phyloP scores from a whole-genome alignment of 352 stramenopile species.

The Aphanomyces cochlioides region DNA sequence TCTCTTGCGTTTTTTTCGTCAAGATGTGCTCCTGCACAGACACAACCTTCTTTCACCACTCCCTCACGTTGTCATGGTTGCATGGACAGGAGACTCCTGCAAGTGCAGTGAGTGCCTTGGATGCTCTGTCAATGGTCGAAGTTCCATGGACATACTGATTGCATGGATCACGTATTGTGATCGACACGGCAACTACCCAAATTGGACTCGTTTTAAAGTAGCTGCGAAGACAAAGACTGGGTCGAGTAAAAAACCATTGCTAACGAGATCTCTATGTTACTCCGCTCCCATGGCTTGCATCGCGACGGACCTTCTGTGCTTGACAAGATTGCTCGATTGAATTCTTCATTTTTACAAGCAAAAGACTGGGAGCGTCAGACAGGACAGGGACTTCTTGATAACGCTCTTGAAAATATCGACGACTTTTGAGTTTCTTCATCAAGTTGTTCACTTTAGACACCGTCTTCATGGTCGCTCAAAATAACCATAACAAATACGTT shows the following conservation, averaged over 20 bases:
- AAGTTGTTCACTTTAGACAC: neutral
- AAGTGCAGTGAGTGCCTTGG: too few species aligned
- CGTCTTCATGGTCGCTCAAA: neutral
- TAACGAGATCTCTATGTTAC: neutral
- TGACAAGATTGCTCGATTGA: neutral
- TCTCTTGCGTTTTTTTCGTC: too few species aligned
- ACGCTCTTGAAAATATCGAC: neutral
- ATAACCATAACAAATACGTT: neutral
- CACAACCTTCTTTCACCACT: too few species aligned
- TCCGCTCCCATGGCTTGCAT: neutral
- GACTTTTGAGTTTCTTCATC: neutral
- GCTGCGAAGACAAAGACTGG: neutral
- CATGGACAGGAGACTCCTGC: too few species aligned
- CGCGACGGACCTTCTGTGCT: neutral
- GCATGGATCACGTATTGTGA: neutral
- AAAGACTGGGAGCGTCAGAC: slow-evolving; percentile 1
- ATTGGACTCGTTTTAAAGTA: neutral
- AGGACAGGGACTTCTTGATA: neutral
- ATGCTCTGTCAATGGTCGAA: neutral
- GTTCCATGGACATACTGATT: neutral
- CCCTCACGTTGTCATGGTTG: too few species aligned
- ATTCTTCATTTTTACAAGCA: neutral
- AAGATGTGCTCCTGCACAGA: too few species aligned
- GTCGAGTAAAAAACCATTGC: neutral
- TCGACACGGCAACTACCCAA: neutral